phyloP scores from a whole-genome alignment of 306 rosid species.

The Acacia melanoxylon region DNA sequence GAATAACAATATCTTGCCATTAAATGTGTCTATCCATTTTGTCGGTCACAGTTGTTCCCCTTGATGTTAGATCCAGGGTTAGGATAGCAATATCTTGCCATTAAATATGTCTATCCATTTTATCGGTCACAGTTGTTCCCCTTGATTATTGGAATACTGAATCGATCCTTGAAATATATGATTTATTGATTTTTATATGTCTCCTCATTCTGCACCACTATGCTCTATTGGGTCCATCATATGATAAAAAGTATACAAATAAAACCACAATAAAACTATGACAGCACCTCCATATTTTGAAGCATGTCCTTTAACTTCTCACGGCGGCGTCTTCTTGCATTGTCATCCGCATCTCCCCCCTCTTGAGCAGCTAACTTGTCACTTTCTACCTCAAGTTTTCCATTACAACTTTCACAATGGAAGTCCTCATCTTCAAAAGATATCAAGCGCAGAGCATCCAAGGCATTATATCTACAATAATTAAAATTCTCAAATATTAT shows the following conservation, averaged over 20 bases:
- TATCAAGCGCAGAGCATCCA: constrained; percentile 41
- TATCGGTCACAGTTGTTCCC: not conserved
- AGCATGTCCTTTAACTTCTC: constrained; percentile 83
- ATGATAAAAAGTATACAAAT: not conserved
- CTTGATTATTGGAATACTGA: not conserved
- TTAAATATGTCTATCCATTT: not conserved
- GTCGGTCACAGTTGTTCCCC: not conserved
- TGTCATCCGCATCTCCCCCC: constrained; percentile 87
- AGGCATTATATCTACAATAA: constrained; percentile 72
- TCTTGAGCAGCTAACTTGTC: constrained; percentile 69
- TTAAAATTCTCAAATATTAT: not conserved
- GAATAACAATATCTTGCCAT: not conserved
- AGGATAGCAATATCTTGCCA: not conserved
- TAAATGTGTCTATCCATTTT: not conserved
- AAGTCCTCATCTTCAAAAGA: constrained; percentile 87
- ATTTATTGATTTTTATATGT: not conserved
- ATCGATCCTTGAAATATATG: not conserved
- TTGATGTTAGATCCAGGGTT: not conserved
- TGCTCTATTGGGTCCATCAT: not conserved
- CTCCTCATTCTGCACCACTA: not conserved
- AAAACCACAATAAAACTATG: constrained; percentile 8
- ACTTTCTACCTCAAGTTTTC: constrained; percentile 75
- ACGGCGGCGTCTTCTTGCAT: constrained; percentile 75
- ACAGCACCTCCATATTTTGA: constrained; percentile 75
- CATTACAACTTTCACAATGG: constrained; percentile 91